Conservation (phyloP, 2,329 filamentous ascomycete species). For the Neonectria coccinea region DNA sequence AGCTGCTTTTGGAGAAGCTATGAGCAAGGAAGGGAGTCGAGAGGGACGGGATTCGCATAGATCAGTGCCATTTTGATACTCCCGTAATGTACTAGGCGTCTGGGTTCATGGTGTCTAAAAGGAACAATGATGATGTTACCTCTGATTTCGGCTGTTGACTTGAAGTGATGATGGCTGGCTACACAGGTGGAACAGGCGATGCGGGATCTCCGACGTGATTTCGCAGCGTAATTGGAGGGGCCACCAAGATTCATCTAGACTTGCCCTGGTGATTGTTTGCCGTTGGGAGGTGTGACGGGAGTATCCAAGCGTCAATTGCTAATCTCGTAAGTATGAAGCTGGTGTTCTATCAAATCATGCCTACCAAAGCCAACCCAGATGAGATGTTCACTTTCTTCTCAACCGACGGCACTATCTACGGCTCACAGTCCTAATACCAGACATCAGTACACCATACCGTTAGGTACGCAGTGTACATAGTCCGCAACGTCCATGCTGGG, state of each 20-base stretch:
- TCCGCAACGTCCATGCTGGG: not conserved
- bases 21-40: constrained; percentile 37
- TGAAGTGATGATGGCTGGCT: constrained; percentile 3
- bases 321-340: not conserved
- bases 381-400: not conserved
- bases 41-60: constrained; percentile 21
- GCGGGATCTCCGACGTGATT: not conserved
- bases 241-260: constrained; percentile 1
- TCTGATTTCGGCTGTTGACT: constrained; percentile 1
- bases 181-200: not conserved
- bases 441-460: not conserved
- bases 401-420: not conserved
- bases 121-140: constrained; percentile 27
- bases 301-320: not conserved
- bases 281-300: not conserved
- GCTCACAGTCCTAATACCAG: not conserved
- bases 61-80: constrained; percentile 23
- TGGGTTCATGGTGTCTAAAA: constrained; percentile 25
- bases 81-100: constrained; percentile 27
- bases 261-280: not conserved
- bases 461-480: no score
- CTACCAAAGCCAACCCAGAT: not conserved
- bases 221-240: not conserved
- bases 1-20: constrained; percentile 70
- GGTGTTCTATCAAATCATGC: not conserved